Evolutionary conservation across 2,329 filamentous ascomycete genomes (phyloP).

Genomic region (Ascochyta fabae): DNA sequence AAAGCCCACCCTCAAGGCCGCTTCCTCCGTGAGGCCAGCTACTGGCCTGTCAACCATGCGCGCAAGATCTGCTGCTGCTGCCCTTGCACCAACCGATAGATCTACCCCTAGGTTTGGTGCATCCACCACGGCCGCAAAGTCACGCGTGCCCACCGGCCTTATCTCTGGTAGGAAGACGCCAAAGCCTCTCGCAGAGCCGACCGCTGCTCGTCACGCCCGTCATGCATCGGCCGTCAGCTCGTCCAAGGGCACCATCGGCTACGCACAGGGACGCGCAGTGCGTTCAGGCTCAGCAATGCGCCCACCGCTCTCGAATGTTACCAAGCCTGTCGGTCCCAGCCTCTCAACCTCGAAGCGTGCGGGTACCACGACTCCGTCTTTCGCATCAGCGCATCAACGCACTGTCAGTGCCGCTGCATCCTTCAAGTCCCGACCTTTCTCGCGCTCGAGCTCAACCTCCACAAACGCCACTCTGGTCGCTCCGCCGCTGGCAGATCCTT

Average conservation of each 20-base stretch:
- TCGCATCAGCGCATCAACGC: constrained; percentile 27
- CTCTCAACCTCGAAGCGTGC: constrained; percentile 28
- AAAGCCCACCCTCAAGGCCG: constrained; percentile 21
- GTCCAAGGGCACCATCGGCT: constrained; percentile 84
- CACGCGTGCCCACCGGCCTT: constrained; percentile 44
- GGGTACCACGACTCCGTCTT: constrained; percentile 22
- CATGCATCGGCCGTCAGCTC: constrained; percentile 68
- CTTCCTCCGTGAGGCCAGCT: constrained; percentile 1
- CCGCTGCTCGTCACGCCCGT: constrained; percentile 64
- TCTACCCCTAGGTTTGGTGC: constrained; percentile 48
- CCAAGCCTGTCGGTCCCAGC: constrained; percentile 33
- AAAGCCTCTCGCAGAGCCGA: constrained; percentile 51
- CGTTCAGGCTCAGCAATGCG: constrained; percentile 51
- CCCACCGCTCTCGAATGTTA: constrained; percentile 47
- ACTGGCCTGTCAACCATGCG: constrained; percentile 59
- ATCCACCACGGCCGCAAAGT: constrained; percentile 50
- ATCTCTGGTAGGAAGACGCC: constrained; percentile 51
- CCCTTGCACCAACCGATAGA: constrained; percentile 42
- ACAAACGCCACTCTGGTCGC: constrained; percentile 41
- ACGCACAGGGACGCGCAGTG: constrained; percentile 74
- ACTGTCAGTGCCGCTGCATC: constrained; percentile 21
- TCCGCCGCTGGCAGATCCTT: constrained; percentile 8
- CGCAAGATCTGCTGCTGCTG: constrained; percentile 58
- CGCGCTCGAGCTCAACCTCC: constrained; percentile 44
- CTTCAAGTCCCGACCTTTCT: constrained; percentile 30